Percentiles rank a stretch among this genome's conserved stretches.
phyloP scores from a whole-genome alignment of 1,284 basidiomycete genomes.

The Microstroma glucosiphilum region DNA sequence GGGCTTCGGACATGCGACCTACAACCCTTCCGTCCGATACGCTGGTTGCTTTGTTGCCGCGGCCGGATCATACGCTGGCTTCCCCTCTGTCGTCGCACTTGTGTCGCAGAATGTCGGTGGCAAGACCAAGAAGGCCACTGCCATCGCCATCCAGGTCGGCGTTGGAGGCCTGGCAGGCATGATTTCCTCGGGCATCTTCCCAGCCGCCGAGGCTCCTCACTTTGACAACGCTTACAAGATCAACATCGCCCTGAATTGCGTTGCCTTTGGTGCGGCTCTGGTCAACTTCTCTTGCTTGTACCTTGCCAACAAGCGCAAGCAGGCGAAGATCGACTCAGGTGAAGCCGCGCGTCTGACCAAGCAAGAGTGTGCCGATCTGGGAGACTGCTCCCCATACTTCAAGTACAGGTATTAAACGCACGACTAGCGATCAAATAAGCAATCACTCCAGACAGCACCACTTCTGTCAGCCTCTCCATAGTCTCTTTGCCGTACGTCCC shows the following conservation, averaged over 20 bases:
- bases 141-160: conserved; percentile 34
- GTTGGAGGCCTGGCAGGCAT: conserved; percentile 34
- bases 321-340: conserved; percentile 32
- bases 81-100: conserved; percentile 32
- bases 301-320: conserved; percentile 28
- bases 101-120: conserved; percentile 30
- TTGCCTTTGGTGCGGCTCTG: not conserved
- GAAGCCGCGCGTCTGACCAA: conserved; percentile 23
- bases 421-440: too few relatives aligned
- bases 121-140: conserved; percentile 34
- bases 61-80: conserved; percentile 31
- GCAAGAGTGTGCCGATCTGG: conserved; percentile 28
- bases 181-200: conserved; percentile 37
- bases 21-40: conserved; percentile 29
- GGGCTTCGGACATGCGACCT: conserved; percentile 22
- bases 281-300: conserved; percentile 11
- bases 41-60: conserved; percentile 36
- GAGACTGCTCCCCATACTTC: conserved; percentile 38
- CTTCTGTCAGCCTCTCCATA: too few relatives aligned
- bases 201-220: conserved; percentile 27
- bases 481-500: too few relatives aligned
- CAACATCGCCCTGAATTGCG: conserved; percentile 28
- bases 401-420: conserved; percentile 28
- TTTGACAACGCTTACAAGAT: conserved; percentile 33
- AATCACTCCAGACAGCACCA: too few relatives aligned